Base-by-base conservation (phyloP, 345 rosid species). In the Orychophragmus violaceus region DNA sequence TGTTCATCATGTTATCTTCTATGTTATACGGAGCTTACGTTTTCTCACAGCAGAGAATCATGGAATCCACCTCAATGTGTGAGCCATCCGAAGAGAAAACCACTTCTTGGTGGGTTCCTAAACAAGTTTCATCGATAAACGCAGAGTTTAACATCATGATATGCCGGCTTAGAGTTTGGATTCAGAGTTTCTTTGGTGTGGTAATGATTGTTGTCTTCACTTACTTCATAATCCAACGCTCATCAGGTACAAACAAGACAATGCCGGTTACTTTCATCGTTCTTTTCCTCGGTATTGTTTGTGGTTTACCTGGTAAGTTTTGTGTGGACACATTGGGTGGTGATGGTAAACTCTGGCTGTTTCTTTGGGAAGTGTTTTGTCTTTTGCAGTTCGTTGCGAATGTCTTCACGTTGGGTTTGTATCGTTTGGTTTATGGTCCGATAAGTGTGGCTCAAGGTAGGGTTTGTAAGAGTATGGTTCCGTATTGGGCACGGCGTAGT, bases 261-360 rank as follows among this genome's bases (percentile, higher is more conserved):
- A 90, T 84, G 94, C 96, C 99, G 0, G 49, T 85, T 14, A 85
- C 93, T 21, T 81, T 79, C 78, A 78, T 91, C 6, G 73, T 94
- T 17, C 41, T 94, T 49, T 79, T 91, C 58, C 74, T 91, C 14
- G 99, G 95, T 62, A 55, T 59, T 25, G 66, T 37, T 10, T 88
- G 99, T 56, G 99, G 96, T 62, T 69, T 80, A 32, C 80, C 88
- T 0, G 97, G 93, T 35, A 95, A 88, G 78, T 44, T 87, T 12
- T 88, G 99, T 24, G 84, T 91, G 1, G 97, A 91, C 76, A 84
- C 93, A 0, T 36, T 95, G 22, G 97, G 97, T 10, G 97, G 99
- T 24, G 70, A 78, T 1, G 99, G 97, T 42, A 60, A 71, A 5
- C 74, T 52, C 23, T 95, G 99, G 99, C 81, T 91, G 8, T 11